Percentiles rank a stretch among this genome's conserved stretches.
Conservation (phyloP, 2,329 filamentous ascomycete genomes). For the Pseudocercospora fijiensis region DNA sequence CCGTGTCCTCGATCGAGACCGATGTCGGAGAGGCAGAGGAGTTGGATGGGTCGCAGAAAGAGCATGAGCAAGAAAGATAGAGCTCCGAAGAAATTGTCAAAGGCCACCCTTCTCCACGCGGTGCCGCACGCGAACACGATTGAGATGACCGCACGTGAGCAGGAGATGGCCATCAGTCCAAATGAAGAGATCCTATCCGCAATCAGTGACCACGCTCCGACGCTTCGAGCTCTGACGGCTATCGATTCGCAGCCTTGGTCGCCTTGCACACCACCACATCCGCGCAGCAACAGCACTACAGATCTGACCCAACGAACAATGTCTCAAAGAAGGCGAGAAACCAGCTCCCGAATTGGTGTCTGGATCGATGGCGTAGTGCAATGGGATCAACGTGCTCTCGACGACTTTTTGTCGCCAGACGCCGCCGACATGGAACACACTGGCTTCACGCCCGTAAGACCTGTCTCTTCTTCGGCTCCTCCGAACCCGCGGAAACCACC, state of each 20-base stretch:
- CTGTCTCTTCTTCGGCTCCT: slow-evolving; percentile 1
- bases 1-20: slow-evolving; percentile 16
- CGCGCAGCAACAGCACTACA: slow-evolving; percentile 15
- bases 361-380: slow-evolving; percentile 48
- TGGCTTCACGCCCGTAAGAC: slow-evolving; percentile 23
- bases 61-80: slow-evolving; percentile 10
- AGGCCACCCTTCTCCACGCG: slow-evolving; percentile 36
- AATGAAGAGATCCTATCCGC: slow-evolving; percentile 43
- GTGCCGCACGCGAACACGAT: slow-evolving; percentile 33
- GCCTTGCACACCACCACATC: slow-evolving; percentile 22
- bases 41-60: slow-evolving; percentile 27
- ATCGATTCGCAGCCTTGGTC: slow-evolving; percentile 24
- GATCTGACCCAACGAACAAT: slow-evolving; percentile 17
- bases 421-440: slow-evolving; percentile 18
- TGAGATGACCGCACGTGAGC: slow-evolving; percentile 37
- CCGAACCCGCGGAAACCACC: slow-evolving; percentile 15
- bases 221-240: slow-evolving; percentile 23
- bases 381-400: slow-evolving; percentile 38
- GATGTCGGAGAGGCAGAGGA: slow-evolving; percentile 29
- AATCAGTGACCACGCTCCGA: slow-evolving; percentile 31
- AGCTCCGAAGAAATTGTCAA: slow-evolving; percentile 8
- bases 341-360: slow-evolving; percentile 41
- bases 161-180: slow-evolving; percentile 42
- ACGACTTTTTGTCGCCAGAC: slow-evolving; percentile 8
- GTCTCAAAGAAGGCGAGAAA: slow-evolving; percentile 31